These are phyloP conservation scores for Fremontodendron californicum DNA, from an alignment of 345 rosid genomes.

Conservation along the genomic window DNA sequence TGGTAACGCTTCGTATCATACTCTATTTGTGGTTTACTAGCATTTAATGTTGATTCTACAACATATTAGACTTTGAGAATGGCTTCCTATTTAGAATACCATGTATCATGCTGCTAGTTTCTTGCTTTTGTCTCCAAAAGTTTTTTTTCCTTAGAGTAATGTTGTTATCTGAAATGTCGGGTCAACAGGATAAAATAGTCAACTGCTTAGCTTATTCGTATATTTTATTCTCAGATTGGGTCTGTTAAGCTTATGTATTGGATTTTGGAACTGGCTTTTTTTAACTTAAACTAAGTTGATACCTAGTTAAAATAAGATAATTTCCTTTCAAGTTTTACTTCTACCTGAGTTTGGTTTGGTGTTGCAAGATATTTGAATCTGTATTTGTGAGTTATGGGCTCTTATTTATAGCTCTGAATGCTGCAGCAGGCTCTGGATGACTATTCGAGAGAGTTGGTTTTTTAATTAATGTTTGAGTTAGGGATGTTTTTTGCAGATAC, in stretches of 20 bases:
- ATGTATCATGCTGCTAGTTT: background rate
- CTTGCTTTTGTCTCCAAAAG: background rate
- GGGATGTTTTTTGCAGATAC: background rate
- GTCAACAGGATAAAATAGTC: background rate
- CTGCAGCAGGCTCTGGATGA: conserved; percentile 8
- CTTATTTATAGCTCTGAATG: background rate
- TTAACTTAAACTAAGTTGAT: background rate
- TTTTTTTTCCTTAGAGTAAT: background rate
- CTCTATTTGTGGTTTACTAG: background rate
- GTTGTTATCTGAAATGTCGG: background rate
- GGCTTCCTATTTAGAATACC: background rate
- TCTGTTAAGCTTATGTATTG: background rate
- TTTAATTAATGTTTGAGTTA: background rate
- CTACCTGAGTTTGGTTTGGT: background rate
- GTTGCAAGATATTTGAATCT: too few species aligned
- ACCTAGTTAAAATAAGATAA: background rate
- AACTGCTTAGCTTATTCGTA: background rate
- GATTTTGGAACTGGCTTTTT: background rate
- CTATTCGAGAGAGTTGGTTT: background rate
- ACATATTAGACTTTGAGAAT: background rate
- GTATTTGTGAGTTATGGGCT: conserved; percentile 3
- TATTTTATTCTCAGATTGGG: background rate
- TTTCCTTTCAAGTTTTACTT: background rate
- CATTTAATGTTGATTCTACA: conserved; percentile 1
- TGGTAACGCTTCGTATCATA: conserved; percentile 47